Evolutionary conservation across 169 alveolate species (phyloP).

Genomic region (Plasmodium relictum): DNA sequence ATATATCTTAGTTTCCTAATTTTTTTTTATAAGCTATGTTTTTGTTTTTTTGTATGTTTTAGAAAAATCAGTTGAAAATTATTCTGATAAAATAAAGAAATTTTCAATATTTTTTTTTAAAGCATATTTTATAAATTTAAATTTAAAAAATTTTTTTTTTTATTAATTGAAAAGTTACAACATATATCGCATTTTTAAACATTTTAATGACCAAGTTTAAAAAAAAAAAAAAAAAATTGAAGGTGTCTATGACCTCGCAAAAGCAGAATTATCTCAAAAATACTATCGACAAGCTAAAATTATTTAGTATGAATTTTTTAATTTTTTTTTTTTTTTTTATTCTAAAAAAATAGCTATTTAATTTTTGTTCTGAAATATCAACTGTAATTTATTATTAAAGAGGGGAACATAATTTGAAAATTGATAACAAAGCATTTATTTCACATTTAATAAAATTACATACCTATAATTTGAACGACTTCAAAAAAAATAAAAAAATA

Average conservation of each 20-base stretch:
- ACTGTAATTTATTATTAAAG: no score
- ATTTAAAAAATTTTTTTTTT: slow-evolving; percentile 28
- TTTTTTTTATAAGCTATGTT: no score
- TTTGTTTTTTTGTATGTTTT: no score
- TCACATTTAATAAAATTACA: no score
- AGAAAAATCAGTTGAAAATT: no score
- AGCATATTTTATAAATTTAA: slow-evolving; percentile 8
- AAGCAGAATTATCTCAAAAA: slow-evolving; percentile 18
- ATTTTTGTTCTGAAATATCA: slow-evolving; percentile 29
- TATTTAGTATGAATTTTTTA: slow-evolving; percentile 4
- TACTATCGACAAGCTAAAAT: slow-evolving; percentile 45
- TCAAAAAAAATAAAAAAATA: no score
- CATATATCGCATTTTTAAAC: slow-evolving; percentile 6
- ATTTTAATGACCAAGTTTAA: slow-evolving; percentile 41
- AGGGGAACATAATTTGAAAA: no score
- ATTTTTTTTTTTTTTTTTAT: slow-evolving; percentile 60
- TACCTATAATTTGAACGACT: no score
- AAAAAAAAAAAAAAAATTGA: slow-evolving; percentile 30
- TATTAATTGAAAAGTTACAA: neutral
- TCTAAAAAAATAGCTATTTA: slow-evolving; percentile 52
- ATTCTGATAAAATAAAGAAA: no score
- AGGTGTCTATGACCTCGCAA: slow-evolving; percentile 43
- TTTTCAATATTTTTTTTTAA: no score
- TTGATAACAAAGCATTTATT: no score
- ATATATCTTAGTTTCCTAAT: no score